These are phyloP conservation scores for Dactylis glomerata DNA, from an alignment of 176 grass and related monocot species.

Conservation along the genomic window DNA sequence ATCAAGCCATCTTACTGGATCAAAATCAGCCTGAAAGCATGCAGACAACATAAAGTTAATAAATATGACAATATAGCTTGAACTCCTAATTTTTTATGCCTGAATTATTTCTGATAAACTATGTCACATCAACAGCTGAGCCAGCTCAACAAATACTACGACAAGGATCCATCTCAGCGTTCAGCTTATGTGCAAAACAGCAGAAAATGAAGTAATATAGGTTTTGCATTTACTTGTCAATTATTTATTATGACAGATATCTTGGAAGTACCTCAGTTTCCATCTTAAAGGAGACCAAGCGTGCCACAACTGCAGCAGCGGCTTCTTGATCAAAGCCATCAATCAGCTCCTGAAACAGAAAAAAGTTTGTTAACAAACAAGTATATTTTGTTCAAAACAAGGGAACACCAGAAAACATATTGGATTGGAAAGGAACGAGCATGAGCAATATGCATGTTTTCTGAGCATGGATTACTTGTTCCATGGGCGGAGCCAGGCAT, in stretches of 20 bases:
- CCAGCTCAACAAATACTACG: neutral
- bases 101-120: slow-evolving; percentile 7
- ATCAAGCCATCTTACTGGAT: slow-evolving; percentile 96
- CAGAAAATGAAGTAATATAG: slow-evolving; percentile 13
- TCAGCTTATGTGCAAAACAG: slow-evolving; percentile 20
- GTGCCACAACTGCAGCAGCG: slow-evolving; percentile 85
- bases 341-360: slow-evolving; percentile 64
- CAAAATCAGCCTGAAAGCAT: slow-evolving; percentile 79
- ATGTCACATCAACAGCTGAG: slow-evolving; percentile 7
- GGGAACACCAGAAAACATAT: neutral
- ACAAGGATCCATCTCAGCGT: neutral
- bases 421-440: neutral
- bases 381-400: neutral
- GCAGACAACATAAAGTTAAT: slow-evolving; percentile 9
- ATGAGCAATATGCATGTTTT: neutral
- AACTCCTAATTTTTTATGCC: neutral
- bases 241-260: slow-evolving; percentile 4
- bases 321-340: slow-evolving; percentile 97
- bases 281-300: slow-evolving; percentile 86
- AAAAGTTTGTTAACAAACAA: neutral
- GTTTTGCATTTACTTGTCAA: neutral
- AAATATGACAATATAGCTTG: neutral
- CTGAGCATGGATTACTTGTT: neutral
- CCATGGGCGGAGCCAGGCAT: no score
- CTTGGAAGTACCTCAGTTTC: slow-evolving; percentile 73